These are phyloP conservation scores for Arthrobotrys musiformis DNA, from an alignment of 2,329 filamentous ascomycete genomes.

Conservation along the genomic window DNA sequence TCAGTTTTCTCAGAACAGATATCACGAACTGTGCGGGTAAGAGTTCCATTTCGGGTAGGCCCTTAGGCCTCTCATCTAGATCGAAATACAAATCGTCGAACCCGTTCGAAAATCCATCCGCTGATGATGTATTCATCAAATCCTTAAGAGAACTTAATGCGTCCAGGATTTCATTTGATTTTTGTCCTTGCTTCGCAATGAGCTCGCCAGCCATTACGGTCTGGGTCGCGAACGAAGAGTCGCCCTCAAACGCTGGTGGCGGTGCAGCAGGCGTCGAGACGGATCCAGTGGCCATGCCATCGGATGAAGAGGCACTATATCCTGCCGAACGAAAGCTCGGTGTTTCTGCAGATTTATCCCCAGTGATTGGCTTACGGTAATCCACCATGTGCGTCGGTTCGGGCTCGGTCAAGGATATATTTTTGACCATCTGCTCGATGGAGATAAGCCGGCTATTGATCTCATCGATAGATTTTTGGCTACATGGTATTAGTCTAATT, in stretches of 20 bases:
- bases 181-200: slow-evolving; percentile 28
- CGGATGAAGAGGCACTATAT: slow-evolving; percentile 23
- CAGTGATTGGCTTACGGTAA: slow-evolving; percentile 15
- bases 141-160: slow-evolving; percentile 50
- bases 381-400: slow-evolving; percentile 18
- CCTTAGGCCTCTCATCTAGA: slow-evolving; percentile 30
- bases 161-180: slow-evolving; percentile 48
- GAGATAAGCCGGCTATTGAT: slow-evolving; percentile 52
- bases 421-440: slow-evolving; percentile 51
- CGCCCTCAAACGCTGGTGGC: slow-evolving; percentile 44
- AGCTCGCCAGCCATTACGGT: slow-evolving; percentile 46
- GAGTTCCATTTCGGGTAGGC: slow-evolving; percentile 41
- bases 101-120: slow-evolving; percentile 33
- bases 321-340: background rate
- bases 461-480: slow-evolving; percentile 52
- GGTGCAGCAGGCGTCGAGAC: slow-evolving; percentile 32
- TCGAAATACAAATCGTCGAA: slow-evolving; percentile 54
- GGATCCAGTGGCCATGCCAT: slow-evolving; percentile 21
- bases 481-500: slow-evolving; percentile 8
- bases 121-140: slow-evolving; percentile 44
- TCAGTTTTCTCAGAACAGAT: slow-evolving; percentile 28
- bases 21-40: slow-evolving; percentile 46
- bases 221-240: slow-evolving; percentile 50
- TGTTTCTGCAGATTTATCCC: background rate
- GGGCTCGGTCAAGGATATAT: slow-evolving; percentile 34